Evolutionary conservation across 2,329 filamentous ascomycete genomes (phyloP), one percentile per base, ranked within the genome.

Genomic region (Lecanosticta acicola): DNA sequence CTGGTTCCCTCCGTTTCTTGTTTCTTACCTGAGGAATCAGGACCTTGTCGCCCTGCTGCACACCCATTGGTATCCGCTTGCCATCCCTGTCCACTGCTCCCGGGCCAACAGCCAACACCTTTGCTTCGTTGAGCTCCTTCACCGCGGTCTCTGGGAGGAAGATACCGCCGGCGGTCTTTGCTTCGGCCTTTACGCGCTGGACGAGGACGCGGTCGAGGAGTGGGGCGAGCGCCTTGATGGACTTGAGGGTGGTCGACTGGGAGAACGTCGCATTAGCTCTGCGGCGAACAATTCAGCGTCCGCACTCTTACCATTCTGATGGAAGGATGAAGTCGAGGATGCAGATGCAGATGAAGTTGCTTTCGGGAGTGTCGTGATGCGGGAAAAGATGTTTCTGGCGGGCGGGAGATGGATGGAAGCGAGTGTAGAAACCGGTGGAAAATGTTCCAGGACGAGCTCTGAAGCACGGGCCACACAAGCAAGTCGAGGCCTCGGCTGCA

Each of bases 181-280:
- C 72, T 75, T 97, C 91, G 65, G 91, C 87, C 78, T 97, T 97
- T 75, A 96, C 75, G 73, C 93, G 88, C 83, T 98, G 93, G 60
- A 98, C 88, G 56, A 98, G 85, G 61, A 98, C 89, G 64, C 93
- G 91, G 82, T 98, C 93, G 72, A 98, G 84, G 60, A 98, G 90
- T 54, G 93, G 93, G 50, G 84, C 86, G 63, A 98, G 90, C 65
- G 84, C 83, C 75, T 91, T 93, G 81, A 98, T 90, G 69, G 86
- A 94, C 72, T 91, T 93, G 76, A 97, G 81, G 58, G 90, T 80
- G 60, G 71, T 63, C 36, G 65, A 55, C 65, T 68, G 50, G 3
- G 3, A 16, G 14, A 24, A 37, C 42, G 43, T 47, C 48, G 53
- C 41, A 49, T 53, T 53, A 56, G 51, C 35, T 34, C 21, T 54